These are phyloP conservation scores for Candida argentea DNA, from an alignment of 805 yeast species.

Conservation along the genomic window DNA sequence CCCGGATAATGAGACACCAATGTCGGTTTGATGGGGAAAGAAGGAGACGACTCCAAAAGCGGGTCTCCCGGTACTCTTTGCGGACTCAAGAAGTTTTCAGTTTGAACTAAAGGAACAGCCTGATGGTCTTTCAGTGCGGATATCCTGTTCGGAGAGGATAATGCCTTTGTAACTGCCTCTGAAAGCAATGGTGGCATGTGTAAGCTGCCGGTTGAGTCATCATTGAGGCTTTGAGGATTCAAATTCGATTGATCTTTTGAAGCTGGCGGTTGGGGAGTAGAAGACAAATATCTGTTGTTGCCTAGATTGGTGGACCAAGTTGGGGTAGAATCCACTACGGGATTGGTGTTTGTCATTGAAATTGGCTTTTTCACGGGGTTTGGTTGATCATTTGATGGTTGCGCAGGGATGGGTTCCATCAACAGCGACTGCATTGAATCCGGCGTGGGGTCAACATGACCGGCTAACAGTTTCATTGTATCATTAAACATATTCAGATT, in stretches of 20 bases:
- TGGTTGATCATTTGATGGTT: slow-evolving; percentile 1
- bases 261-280: slow-evolving; percentile 21
- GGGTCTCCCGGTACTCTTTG: too few species aligned
- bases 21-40: slow-evolving; percentile 34
- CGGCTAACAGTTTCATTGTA: slow-evolving; percentile 6
- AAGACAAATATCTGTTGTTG: slow-evolving; percentile 11
- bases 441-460: slow-evolving; percentile 1
- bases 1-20: slow-evolving; percentile 21
- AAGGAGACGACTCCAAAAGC: slow-evolving; percentile 31
- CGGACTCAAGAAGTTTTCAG: slow-evolving; percentile 22
- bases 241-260: too few species aligned
- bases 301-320: slow-evolving; percentile 25
- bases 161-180: slow-evolving; percentile 3
- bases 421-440: slow-evolving; percentile 1
- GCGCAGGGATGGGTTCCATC: too few species aligned
- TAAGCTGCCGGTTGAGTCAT: slow-evolving; percentile 17
- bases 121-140: slow-evolving; percentile 1
- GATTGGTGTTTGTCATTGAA: slow-evolving; percentile 8
- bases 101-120: slow-evolving; percentile 13
- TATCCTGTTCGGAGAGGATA: slow-evolving; percentile 1
- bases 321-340: slow-evolving; percentile 19
- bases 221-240: too few species aligned
- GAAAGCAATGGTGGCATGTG: slow-evolving; percentile 14
- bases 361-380: slow-evolving; percentile 11
- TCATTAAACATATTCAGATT: slow-evolving; percentile 13